Evolutionary conservation across 352 stramenopile genomes (phyloP).

Genomic region (Globisporangium nunn): DNA sequence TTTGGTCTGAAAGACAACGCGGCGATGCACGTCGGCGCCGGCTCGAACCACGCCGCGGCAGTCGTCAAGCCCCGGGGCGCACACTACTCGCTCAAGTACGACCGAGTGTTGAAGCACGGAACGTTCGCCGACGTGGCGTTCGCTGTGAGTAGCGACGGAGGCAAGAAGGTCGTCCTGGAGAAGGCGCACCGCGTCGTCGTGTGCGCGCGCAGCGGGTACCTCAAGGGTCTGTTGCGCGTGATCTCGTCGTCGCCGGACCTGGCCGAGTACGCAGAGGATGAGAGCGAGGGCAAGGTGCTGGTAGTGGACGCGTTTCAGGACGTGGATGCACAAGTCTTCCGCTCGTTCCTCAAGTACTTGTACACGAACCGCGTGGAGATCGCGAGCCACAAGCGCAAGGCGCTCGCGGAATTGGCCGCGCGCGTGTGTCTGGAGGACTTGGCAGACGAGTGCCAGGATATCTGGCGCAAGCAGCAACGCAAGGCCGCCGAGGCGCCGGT

Average conservation of each 20-base stretch:
- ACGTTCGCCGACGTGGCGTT: slow-evolving; percentile 61
- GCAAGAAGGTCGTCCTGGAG: not conserved
- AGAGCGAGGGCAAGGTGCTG: slow-evolving; percentile 12
- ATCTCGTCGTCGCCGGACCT: slow-evolving; percentile 9
- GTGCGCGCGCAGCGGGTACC: slow-evolving; percentile 49
- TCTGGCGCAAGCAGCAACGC: slow-evolving; percentile 30
- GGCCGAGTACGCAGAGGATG: not conserved
- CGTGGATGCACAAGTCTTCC: slow-evolving; percentile 52
- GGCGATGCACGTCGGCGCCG: slow-evolving; percentile 42
- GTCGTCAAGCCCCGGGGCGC: slow-evolving; percentile 43
- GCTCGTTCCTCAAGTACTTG: slow-evolving; percentile 56
- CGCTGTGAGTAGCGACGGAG: slow-evolving; percentile 16
- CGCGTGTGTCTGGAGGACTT: slow-evolving; percentile 49
- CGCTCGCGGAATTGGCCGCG: slow-evolving; percentile 41
- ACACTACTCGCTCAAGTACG: slow-evolving; percentile 60
- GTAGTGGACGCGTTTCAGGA: slow-evolving; percentile 48
- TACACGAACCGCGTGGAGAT: slow-evolving; percentile 68
- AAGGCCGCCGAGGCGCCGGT: slow-evolving; percentile 5
- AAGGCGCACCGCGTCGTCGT: slow-evolving; percentile 46
- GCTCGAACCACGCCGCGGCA: slow-evolving; percentile 63
- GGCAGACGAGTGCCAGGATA: slow-evolving; percentile 38
- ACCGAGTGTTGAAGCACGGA: slow-evolving; percentile 34
- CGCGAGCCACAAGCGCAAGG: slow-evolving; percentile 50
- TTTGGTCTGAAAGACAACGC: slow-evolving; percentile 55
- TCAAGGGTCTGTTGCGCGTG: slow-evolving; percentile 47